Evolutionary conservation across 805 yeast genomes (phyloP).

Genomic region (Schwanniomyces polymorphus): DNA sequence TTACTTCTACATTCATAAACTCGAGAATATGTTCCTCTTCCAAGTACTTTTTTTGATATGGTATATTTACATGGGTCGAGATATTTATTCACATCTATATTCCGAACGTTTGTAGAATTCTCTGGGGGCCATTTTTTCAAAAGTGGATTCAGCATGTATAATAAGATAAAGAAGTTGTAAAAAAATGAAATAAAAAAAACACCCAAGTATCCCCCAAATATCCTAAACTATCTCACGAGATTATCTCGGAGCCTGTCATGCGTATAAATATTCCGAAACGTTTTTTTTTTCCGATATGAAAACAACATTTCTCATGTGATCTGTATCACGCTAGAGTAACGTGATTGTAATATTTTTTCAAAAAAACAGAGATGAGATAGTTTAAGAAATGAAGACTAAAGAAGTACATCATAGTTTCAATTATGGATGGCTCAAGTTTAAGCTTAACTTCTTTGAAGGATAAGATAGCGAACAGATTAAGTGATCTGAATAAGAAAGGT

Average conservation of each 20-base stretch:
- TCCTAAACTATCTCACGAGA: background rate
- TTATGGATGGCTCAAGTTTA: constrained; percentile 46
- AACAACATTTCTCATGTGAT: background rate
- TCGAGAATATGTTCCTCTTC: constrained; percentile 50
- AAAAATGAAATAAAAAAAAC: background rate
- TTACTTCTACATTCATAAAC: constrained; percentile 51
- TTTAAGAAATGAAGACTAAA: background rate
- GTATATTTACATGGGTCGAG: constrained; percentile 32
- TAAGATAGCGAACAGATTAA: constrained; percentile 57
- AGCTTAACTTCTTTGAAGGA: constrained; percentile 62
- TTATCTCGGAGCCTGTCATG: background rate
- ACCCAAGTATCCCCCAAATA: background rate
- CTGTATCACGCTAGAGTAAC: background rate
- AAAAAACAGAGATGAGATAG: constrained; percentile 5
- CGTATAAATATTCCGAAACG: background rate
- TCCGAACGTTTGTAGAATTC: constrained; percentile 12
- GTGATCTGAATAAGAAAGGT: constrained; percentile 4
- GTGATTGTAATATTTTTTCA: constrained; percentile 3
- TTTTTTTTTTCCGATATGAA: background rate
- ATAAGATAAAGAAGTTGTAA: background rate
- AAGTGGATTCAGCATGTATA: background rate
- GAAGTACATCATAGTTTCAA: constrained; percentile 1
- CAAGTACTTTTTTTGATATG: constrained; percentile 29
- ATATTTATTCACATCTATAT: constrained; percentile 10
- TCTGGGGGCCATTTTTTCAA: constrained; percentile 21